Evolutionary conservation across 192 early-diverging fungal genomes (phyloP).

Genomic region (Linnemannia exigua): DNA sequence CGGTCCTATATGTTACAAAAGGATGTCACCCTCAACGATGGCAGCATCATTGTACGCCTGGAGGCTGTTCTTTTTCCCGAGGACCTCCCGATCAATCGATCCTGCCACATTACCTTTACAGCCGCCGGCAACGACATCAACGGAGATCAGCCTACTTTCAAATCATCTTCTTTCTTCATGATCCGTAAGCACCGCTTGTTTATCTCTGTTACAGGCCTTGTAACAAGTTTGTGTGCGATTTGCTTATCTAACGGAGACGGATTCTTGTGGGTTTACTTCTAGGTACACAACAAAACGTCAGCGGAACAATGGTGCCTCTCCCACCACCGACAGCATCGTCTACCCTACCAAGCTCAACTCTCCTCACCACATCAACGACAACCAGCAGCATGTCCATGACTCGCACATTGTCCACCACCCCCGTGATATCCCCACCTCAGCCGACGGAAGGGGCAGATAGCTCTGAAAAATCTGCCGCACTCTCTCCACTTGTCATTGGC

Average conservation of each 20-base stretch:
- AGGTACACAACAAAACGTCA: constrained; percentile 34
- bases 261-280: neutral
- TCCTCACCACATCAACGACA: neutral
- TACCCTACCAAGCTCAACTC: neutral
- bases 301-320: constrained; percentile 31
- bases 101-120: constrained; percentile 30
- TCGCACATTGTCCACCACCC: neutral
- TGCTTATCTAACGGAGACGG: neutral
- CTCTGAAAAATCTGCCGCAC: neutral
- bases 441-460: neutral
- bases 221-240: neutral
- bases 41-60: constrained; percentile 10
- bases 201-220: too few species aligned
- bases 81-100: constrained; percentile 23
- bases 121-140: constrained; percentile 13
- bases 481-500: constrained; percentile 51
- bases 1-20: constrained; percentile 11
- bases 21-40: constrained; percentile 7
- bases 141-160: constrained; percentile 21
- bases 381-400: neutral
- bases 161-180: constrained; percentile 41
- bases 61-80: constrained; percentile 26
- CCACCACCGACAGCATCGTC: constrained; percentile 1
- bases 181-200: constrained; percentile 22
- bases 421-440: neutral